Evolutionary conservation across 2,329 filamentous ascomycete genomes (phyloP).

Genomic region (Colletotrichum sp.): DNA sequence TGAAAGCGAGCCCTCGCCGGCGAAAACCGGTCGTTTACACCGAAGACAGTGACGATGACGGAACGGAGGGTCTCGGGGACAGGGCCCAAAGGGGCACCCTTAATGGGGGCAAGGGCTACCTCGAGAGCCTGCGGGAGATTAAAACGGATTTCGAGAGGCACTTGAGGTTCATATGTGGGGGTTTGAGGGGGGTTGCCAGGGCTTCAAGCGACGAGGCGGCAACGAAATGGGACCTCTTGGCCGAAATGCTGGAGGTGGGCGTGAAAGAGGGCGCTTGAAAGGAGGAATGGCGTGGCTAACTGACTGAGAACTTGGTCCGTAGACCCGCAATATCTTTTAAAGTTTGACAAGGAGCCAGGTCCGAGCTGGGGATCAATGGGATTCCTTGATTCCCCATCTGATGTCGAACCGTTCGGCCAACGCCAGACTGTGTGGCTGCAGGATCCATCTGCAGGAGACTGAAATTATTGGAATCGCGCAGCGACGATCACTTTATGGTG

Average conservation of each 20-base stretch:
- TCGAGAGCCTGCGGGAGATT: constrained; percentile 59
- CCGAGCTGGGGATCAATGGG: constrained; percentile 12
- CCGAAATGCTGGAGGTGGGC: constrained; percentile 75
- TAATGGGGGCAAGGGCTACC: constrained; percentile 44
- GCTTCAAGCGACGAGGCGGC: constrained; percentile 67
- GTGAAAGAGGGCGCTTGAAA: constrained; percentile 23
- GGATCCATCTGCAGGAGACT: neutral
- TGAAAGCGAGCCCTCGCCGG: constrained; percentile 27
- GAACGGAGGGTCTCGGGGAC: constrained; percentile 31
- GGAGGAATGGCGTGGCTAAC: neutral
- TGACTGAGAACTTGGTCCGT: constrained; percentile 11
- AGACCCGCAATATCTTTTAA: constrained; percentile 16
- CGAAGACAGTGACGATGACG: constrained; percentile 39
- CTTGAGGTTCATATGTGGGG: constrained; percentile 73
- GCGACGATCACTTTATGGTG: neutral
- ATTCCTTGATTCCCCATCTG: constrained; percentile 20
- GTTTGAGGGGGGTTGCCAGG: constrained; percentile 76
- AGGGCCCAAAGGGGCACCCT: constrained; percentile 9
- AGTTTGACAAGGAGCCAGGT: constrained; percentile 9
- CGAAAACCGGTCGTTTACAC: constrained; percentile 20
- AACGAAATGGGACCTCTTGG: constrained; percentile 78
- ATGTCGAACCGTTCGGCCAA: neutral
- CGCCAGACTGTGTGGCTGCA: neutral
- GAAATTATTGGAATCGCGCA: constrained; percentile 12
- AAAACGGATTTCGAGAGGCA: constrained; percentile 68